phyloP scores from a whole-genome alignment of 768 basidiomycete species.

The Lanmaoa rubissima region DNA sequence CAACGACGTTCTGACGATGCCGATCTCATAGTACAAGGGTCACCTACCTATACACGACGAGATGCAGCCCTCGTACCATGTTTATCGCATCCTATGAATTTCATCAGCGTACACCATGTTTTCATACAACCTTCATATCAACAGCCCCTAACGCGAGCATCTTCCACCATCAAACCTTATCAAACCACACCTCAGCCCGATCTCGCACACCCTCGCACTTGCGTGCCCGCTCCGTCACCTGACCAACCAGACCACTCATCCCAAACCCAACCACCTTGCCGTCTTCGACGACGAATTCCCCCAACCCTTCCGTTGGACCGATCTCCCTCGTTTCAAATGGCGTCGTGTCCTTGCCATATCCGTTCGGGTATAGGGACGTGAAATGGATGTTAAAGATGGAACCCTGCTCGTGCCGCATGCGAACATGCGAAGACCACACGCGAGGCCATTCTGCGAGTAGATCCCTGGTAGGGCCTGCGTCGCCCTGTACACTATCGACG shows the following conservation, averaged over 20 bases:
- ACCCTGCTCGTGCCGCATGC: slow-evolving; percentile 22
- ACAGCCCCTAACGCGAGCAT: neutral
- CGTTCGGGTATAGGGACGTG: slow-evolving; percentile 34
- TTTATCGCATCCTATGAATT: neutral
- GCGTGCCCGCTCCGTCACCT: slow-evolving; percentile 22
- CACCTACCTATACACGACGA: neutral
- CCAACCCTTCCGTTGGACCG: neutral
- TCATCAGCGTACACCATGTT: neutral
- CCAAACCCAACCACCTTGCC: slow-evolving; percentile 33
- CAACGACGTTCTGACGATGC: neutral
- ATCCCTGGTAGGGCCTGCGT: slow-evolving; percentile 1
- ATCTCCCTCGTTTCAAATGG: slow-evolving; percentile 29
- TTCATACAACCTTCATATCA: neutral
- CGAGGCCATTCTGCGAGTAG: slow-evolving; percentile 35
- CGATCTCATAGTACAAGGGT: neutral
- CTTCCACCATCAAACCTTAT: slow-evolving; percentile 9
- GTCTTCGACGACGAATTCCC: slow-evolving; percentile 26
- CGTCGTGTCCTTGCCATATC: slow-evolving; percentile 37
- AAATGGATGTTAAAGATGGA: slow-evolving; percentile 20
- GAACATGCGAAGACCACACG: slow-evolving; percentile 39
- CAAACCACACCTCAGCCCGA: slow-evolving; percentile 34
- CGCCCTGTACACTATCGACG: slow-evolving; percentile 19
- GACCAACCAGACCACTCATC: slow-evolving; percentile 13
- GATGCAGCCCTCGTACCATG: neutral
- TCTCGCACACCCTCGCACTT: slow-evolving; percentile 21